Evolutionary conservation across 257 asterid species (phyloP), one percentile per base, ranked within the genome.

Genomic region (Salvia splendens): DNA sequence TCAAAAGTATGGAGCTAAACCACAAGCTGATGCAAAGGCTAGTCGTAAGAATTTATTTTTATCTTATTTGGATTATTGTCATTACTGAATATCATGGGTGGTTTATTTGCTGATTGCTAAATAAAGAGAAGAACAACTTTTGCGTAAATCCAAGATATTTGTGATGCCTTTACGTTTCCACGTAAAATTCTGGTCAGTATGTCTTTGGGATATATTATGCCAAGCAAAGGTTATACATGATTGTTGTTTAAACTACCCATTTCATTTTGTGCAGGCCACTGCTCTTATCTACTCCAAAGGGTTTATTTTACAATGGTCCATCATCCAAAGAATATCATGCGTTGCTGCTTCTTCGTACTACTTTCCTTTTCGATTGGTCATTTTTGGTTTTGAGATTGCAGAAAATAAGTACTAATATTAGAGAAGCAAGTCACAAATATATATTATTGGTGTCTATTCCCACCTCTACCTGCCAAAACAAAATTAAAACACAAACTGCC

Each of bases 231-330:
- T 45, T 55, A 17, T 57, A 43, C 11, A 24, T 32, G 51, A 57
- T 76, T 70, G 62, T 56, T 46, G 33, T 50, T 75, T 32, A 51
- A 68, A 50, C 75, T 66, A 32, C 65, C 50, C 17, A 73, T 61
- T 48, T 64, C 45, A 67, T 75, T 56, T 61, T 64, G 65, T 82
- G 84, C 95, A 93, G 97, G 97, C 96, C 51, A 90, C 97, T 9
- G 92, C 99, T 55, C 97, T 93, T 74, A 85, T 90, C 79, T 93
- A 90, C 76, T 93, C 90, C 76, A 90, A 93, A 81, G 85, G 99
- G 78, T 93, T 93, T 79, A 90, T 90, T 84, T 84, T 93, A 82
- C 94, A 85, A 73, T 93, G 97, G 97, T 93, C 96, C 99, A 93
- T 85, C 97, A 93, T 59, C 99, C 99, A 17, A 93, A 93, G 81